Conservation (phyloP, 345 rosid species). For the Cochlearia excelsa region DNA sequence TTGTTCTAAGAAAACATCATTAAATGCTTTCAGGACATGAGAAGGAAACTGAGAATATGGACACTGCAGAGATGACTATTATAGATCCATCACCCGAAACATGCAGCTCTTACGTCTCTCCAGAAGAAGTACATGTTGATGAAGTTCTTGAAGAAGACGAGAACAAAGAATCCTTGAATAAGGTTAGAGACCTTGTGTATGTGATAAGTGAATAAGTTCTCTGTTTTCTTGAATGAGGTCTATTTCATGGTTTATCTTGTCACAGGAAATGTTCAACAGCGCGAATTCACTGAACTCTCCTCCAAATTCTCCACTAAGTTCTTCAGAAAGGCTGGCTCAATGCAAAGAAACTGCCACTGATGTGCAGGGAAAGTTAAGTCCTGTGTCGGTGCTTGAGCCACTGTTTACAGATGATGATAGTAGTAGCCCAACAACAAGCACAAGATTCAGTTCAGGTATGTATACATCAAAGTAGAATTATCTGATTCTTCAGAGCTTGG, state of each 20-base stretch:
- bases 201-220: no score
- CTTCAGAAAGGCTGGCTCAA: conserved; percentile 41
- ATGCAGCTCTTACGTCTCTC: conserved; percentile 28
- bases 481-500: conserved; percentile 16
- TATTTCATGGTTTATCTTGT: no score
- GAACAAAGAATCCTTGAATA: background rate
- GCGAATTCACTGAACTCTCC: conserved; percentile 33
- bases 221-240: no score
- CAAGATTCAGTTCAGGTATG: conserved; percentile 57
- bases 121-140: conserved; percentile 21
- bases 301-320: conserved; percentile 31
- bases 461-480: conserved; percentile 18
- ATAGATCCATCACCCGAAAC: conserved; percentile 35
- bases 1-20: background rate
- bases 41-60: conserved; percentile 35
- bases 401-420: conserved; percentile 58
- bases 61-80: conserved; percentile 8
- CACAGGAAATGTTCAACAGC: conserved; percentile 8
- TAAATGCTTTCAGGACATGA: conserved; percentile 34
- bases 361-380: conserved; percentile 64
- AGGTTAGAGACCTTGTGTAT: background rate
- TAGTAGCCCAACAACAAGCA: conserved; percentile 55
- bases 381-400: conserved; percentile 82
- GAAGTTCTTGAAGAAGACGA: background rate
- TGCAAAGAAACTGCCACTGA: conserved; percentile 46